Evolutionary conservation across 768 basidiomycete genomes (phyloP).

Genomic region (Boletus subparvulus): DNA sequence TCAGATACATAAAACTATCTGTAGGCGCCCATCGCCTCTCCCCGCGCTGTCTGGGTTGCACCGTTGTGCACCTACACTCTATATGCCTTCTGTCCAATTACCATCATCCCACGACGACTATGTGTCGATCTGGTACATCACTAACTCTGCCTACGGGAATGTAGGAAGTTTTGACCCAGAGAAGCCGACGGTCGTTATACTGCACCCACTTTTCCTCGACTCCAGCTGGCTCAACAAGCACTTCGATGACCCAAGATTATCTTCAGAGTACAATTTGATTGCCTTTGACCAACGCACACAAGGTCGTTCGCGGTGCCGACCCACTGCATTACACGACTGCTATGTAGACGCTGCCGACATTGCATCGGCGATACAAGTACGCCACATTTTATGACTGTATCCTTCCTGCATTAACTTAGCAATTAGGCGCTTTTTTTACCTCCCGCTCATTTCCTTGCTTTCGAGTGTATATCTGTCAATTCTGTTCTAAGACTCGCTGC

Average conservation of each 20-base stretch:
- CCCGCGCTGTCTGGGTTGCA: slow-evolving; percentile 1
- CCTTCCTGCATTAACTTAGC: background rate
- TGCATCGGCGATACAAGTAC: slow-evolving; percentile 61
- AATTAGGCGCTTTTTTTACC: slow-evolving; percentile 60
- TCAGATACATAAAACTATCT: slow-evolving; percentile 19
- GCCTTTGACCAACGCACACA: slow-evolving; percentile 70
- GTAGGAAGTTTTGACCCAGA: slow-evolving; percentile 65
- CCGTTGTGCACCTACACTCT: slow-evolving; percentile 36
- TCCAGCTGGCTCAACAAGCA: slow-evolving; percentile 67
- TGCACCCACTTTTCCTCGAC: slow-evolving; percentile 70
- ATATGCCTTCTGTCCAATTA: slow-evolving; percentile 71
- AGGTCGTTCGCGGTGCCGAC: slow-evolving; percentile 56
- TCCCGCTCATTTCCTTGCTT: slow-evolving; percentile 67
- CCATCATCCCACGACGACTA: slow-evolving; percentile 61
- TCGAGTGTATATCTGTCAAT: slow-evolving; percentile 58
- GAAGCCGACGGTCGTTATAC: slow-evolving; percentile 64
- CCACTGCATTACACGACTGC: slow-evolving; percentile 59
- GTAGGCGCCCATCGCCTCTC: slow-evolving; percentile 2
- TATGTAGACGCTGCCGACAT: slow-evolving; percentile 82
- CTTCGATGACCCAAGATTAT: slow-evolving; percentile 63
- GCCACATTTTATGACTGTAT: slow-evolving; percentile 20
- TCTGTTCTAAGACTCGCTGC: slow-evolving; percentile 63
- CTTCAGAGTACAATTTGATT: slow-evolving; percentile 62
- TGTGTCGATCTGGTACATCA: slow-evolving; percentile 69
- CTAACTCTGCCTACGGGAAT: slow-evolving; percentile 57